These are phyloP conservation scores for Hymenoscyphus salicellus DNA, from an alignment of 2,329 filamentous ascomycete species.

Conservation along the genomic window DNA sequence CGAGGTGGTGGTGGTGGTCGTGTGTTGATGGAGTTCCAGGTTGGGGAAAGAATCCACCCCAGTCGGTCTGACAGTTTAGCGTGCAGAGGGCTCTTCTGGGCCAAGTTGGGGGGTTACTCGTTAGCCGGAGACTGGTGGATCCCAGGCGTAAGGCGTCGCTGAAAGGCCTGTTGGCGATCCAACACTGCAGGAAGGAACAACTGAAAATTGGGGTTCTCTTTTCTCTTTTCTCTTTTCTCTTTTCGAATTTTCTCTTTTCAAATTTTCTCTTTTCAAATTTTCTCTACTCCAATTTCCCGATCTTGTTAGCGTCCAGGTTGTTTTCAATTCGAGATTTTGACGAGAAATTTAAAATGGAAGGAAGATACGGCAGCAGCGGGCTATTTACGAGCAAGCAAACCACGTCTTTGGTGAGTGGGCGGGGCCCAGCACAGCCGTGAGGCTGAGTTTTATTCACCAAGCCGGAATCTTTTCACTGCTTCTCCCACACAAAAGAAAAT, in stretches of 20 bases:
- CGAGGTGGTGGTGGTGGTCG: conserved; percentile 1
- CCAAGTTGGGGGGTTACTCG: neutral
- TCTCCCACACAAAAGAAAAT: neutral
- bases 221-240: no score
- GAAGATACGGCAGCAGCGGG: no score
- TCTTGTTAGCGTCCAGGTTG: no score
- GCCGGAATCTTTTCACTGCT: neutral
- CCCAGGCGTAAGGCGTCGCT: conserved; percentile 1
- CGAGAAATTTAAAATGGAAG: no score
- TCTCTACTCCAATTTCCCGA: no score
- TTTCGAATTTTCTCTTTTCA: no score
- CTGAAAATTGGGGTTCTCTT: neutral
- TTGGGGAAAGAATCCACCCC: neutral
- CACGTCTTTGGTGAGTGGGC: neutral
- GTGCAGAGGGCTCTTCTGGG: neutral
- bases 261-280: no score
- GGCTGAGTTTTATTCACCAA: conserved; percentile 5
- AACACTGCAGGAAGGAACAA: neutral
- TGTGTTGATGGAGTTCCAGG: neutral
- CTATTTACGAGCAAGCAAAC: neutral
- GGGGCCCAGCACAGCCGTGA: conserved; percentile 6
- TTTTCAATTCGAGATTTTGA: no score
- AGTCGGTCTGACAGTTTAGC: neutral
- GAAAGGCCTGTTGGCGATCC: neutral
- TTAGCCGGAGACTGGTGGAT: neutral